Conservation (phyloP, 2,329 filamentous ascomycete genomes). For the Talaromyces verruculosus region DNA sequence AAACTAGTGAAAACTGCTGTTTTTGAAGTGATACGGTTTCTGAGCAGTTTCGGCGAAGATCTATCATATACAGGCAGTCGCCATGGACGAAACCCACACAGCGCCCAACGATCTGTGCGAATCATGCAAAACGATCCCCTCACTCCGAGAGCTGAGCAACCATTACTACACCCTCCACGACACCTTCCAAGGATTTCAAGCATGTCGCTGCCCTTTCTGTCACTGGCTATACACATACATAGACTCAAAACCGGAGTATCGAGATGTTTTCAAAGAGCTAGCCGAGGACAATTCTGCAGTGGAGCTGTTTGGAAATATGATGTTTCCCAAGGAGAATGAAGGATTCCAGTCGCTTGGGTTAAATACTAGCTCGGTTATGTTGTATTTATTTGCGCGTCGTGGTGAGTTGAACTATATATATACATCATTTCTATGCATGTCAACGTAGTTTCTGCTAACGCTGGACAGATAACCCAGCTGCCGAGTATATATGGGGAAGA, state of each 20-base stretch:
- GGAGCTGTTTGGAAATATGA: conserved; percentile 8
- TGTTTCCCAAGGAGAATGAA: background rate
- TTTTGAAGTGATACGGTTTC: background rate
- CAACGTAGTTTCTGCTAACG: background rate
- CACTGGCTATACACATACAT: conserved; percentile 13
- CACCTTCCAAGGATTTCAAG: conserved; percentile 9
- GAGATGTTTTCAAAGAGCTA: background rate
- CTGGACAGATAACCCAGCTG: conserved; percentile 8
- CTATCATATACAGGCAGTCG: background rate
- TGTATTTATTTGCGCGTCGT: background rate
- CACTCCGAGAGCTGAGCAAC: conserved; percentile 12
- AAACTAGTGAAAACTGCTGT: background rate
- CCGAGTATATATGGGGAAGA: conserved; percentile 9
- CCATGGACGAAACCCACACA: background rate
- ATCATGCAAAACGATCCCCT: conserved; percentile 6
- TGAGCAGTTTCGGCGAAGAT: background rate
- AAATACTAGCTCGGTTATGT: background rate
- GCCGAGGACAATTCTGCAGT: conserved; percentile 3
- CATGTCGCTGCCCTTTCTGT: conserved; percentile 11
- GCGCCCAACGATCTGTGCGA: background rate
- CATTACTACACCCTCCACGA: conserved; percentile 7
- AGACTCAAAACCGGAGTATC: background rate
- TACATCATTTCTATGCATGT: too few species aligned
- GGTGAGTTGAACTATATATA: background rate
- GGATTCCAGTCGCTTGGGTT: background rate